These are phyloP conservation scores for Ricinus communis DNA, from an alignment of 345 rosid species.

Conservation along the genomic window DNA sequence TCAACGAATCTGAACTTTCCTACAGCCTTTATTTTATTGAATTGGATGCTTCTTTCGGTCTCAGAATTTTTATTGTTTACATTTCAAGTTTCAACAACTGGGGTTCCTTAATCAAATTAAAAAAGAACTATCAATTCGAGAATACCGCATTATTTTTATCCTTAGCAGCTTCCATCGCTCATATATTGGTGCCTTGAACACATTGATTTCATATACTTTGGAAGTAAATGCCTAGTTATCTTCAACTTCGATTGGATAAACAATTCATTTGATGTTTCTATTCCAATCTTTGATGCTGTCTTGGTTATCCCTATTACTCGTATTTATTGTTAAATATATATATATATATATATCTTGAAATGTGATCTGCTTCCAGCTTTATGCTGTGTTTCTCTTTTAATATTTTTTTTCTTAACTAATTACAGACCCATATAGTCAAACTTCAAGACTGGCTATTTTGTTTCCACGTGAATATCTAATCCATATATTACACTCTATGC, in stretches of 20 bases:
- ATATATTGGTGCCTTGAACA: conserved; percentile 47
- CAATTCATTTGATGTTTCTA: conserved; percentile 57
- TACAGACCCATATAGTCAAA: conserved; percentile 37
- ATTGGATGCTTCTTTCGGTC: conserved; percentile 54
- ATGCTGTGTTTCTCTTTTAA: conserved; percentile 14
- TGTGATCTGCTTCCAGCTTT: conserved; percentile 25
- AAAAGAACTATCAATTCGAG: conserved; percentile 35
- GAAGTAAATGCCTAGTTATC: conserved; percentile 33
- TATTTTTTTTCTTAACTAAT: background rate
- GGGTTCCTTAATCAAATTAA: conserved; percentile 39
- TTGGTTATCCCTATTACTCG: conserved; percentile 20
- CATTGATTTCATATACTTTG: conserved; percentile 52
- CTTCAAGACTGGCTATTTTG: conserved; percentile 43
- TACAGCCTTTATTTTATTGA: conserved; percentile 36
- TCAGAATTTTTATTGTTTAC: conserved; percentile 33
- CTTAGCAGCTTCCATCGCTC: conserved; percentile 59
- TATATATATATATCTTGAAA: too few species aligned
- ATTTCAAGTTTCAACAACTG: conserved; percentile 65
- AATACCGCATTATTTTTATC: conserved; percentile 27
- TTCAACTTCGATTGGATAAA: conserved; percentile 35
- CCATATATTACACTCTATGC: background rate
- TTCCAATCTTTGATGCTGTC: conserved; percentile 56
- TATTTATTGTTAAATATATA: background rate
- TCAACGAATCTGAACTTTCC: conserved; percentile 51
- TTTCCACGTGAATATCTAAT: conserved; percentile 27